Evolutionary conservation across 352 stramenopile genomes (phyloP).

Genomic region (Phytophthora pseudosyringae): DNA sequence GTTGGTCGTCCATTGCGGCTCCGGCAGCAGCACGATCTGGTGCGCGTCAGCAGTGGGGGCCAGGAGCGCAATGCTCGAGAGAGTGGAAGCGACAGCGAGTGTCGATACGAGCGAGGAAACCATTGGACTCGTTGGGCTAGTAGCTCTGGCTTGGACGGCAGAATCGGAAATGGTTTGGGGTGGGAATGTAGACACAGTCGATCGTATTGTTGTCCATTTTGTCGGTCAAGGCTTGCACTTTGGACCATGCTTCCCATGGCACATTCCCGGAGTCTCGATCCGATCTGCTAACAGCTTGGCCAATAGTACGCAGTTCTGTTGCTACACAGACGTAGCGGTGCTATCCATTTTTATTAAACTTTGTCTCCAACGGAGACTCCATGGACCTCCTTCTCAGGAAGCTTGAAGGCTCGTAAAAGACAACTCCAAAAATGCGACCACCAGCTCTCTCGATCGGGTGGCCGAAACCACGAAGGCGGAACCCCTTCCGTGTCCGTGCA

Average conservation of each 20-base stretch:
- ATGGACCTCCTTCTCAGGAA: background rate
- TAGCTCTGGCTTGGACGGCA: background rate
- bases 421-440: too few species aligned
- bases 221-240: background rate
- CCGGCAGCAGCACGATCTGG: conserved; percentile 41
- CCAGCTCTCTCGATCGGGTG: too few species aligned
- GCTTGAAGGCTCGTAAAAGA: too few species aligned
- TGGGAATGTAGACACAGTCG: background rate
- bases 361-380: background rate
- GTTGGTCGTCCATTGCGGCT: conserved; percentile 34
- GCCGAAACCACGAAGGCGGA: too few species aligned
- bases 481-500: too few species aligned
- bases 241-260: conserved; percentile 1
- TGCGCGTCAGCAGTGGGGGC: conserved; percentile 32
- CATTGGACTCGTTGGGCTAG: conserved; percentile 1
- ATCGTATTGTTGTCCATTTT: conserved; percentile 1
- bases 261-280: background rate
- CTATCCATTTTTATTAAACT: background rate
- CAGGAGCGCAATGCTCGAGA: conserved; percentile 34
- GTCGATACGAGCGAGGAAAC: conserved; percentile 23
- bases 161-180: background rate
- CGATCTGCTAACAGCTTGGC: background rate
- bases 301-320: background rate
- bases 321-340: too few species aligned
- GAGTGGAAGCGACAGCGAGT: conserved; percentile 22